These are phyloP conservation scores for Actinomortierella ambigua DNA, from an alignment of 371 early-diverging fungal species.

Conservation along the genomic window DNA sequence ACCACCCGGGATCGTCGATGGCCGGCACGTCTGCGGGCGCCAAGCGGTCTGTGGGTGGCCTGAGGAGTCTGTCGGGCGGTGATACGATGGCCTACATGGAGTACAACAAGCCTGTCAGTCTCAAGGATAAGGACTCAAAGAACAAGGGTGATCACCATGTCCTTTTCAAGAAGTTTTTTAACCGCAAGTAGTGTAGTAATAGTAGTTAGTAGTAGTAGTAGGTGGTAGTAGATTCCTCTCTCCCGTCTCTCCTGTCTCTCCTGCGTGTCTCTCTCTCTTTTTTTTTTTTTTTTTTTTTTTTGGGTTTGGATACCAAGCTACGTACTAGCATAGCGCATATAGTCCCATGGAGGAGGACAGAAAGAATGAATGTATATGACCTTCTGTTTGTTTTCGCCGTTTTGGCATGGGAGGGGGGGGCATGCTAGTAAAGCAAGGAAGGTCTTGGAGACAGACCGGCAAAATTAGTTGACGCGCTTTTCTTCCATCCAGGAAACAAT, in stretches of 20 bases:
- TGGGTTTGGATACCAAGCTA: too few relatives aligned
- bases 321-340: too few relatives aligned
- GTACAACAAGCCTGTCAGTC: conserved; percentile 48
- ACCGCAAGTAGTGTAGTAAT: conserved; percentile 29
- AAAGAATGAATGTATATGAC: too few relatives aligned
- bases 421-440: neutral
- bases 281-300: neutral
- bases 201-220: neutral
- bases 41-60: conserved; percentile 59
- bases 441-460: neutral
- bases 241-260: too few relatives aligned
- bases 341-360: too few relatives aligned
- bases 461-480: neutral
- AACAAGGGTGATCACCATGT: conserved; percentile 66
- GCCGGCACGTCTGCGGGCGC: conserved; percentile 24
- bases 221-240: neutral
- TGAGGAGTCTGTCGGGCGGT: conserved; percentile 87
- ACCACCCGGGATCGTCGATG: conserved; percentile 1
- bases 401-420: neutral
- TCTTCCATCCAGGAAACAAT: neutral
- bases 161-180: conserved; percentile 71
- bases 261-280: too few relatives aligned
- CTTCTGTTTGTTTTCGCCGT: neutral
- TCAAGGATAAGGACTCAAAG: conserved; percentile 37
- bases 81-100: conserved; percentile 97